A percentile compares a stretch with the other conserved stretches of the same genome.
Conservation (phyloP, 768 basidiomycete species). For the Calocybe gangraenosa region DNA sequence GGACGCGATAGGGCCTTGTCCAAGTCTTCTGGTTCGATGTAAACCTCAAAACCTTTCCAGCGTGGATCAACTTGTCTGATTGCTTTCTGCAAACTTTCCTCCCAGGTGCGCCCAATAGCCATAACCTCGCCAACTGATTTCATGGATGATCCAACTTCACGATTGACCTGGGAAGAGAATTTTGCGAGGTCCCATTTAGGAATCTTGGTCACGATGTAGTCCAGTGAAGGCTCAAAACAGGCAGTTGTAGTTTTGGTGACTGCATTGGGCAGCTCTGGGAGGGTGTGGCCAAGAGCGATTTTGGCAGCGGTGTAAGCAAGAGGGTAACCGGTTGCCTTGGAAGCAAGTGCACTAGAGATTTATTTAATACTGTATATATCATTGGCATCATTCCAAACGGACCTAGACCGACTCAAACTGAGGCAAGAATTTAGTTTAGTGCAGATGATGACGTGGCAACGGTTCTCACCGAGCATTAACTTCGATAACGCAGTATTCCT, state of each 20-base stretch:
- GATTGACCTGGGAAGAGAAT: constrained; percentile 90
- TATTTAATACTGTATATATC: not conserved
- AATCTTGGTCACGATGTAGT: constrained; percentile 99
- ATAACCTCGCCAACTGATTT: constrained; percentile 99
- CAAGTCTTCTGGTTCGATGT: constrained; percentile 81
- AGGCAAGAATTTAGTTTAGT: constrained; percentile 6
- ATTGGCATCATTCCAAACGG: constrained; percentile 11
- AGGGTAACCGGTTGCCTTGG: constrained; percentile 98
- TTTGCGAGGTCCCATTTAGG: constrained; percentile 99
- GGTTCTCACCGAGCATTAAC: constrained; percentile 81
- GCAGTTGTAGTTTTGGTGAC: constrained; percentile 99
- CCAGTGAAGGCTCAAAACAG: constrained; percentile 97
- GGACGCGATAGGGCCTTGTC: constrained; percentile 76
- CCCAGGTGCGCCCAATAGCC: constrained; percentile 99
- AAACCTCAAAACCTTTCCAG: constrained; percentile 97
- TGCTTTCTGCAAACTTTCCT: constrained; percentile 97
- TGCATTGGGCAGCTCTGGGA: constrained; percentile 96
- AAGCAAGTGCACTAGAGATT: constrained; percentile 79
- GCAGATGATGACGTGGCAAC: constrained; percentile 2
- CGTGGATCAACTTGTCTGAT: constrained; percentile 96
- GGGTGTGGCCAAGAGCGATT: constrained; percentile 94
- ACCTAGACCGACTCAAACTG: constrained; percentile 80
- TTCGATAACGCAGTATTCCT: constrained; percentile 98
- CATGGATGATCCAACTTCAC: constrained; percentile 96
- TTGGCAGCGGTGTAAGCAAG: constrained; percentile 99